A percentile compares a stretch with the other conserved stretches of the same genome.
These are phyloP conservation scores for Cercospora sesami DNA, from an alignment of 2,329 filamentous ascomycete genomes.

Conservation along the genomic window DNA sequence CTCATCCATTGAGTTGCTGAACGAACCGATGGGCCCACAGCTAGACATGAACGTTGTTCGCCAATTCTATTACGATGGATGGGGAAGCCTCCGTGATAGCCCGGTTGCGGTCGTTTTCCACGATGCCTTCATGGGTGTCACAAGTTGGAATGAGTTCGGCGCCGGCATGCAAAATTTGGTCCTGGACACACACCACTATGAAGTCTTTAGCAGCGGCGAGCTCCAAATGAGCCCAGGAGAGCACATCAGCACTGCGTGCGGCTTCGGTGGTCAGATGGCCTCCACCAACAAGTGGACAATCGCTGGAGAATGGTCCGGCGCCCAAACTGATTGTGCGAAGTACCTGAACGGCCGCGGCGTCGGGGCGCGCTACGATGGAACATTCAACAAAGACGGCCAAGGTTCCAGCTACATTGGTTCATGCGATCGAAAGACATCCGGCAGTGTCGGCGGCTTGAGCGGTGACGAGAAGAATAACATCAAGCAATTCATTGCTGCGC, in stretches of 20 bases:
- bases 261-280: slow-evolving; percentile 49
- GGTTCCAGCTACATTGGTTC: slow-evolving; percentile 44
- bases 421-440: slow-evolving; percentile 48
- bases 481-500: slow-evolving; percentile 48
- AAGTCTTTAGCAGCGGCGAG: slow-evolving; percentile 46
- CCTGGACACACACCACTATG: slow-evolving; percentile 51
- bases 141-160: slow-evolving; percentile 48
- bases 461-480: slow-evolving; percentile 47
- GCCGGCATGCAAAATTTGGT: slow-evolving; percentile 47
- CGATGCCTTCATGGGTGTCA: slow-evolving; percentile 50
- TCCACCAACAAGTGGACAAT: slow-evolving; percentile 50
- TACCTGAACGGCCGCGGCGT: slow-evolving; percentile 51
- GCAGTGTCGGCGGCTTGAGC: slow-evolving; percentile 46
- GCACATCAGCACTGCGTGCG: slow-evolving; percentile 47
- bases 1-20: slow-evolving; percentile 50
- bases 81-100: slow-evolving; percentile 47
- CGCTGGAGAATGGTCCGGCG: slow-evolving; percentile 51
- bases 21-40: slow-evolving; percentile 49
- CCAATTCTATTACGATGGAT: slow-evolving; percentile 52
- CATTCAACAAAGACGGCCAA: slow-evolving; percentile 36
- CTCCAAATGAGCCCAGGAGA: slow-evolving; percentile 41
- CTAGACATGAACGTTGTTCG: slow-evolving; percentile 47
- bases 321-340: slow-evolving; percentile 51
- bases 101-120: slow-evolving; percentile 49
- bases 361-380: slow-evolving; percentile 51